phyloP scores from a whole-genome alignment of 2,329 filamentous ascomycete species.

The Nigrograna mackinnonii region DNA sequence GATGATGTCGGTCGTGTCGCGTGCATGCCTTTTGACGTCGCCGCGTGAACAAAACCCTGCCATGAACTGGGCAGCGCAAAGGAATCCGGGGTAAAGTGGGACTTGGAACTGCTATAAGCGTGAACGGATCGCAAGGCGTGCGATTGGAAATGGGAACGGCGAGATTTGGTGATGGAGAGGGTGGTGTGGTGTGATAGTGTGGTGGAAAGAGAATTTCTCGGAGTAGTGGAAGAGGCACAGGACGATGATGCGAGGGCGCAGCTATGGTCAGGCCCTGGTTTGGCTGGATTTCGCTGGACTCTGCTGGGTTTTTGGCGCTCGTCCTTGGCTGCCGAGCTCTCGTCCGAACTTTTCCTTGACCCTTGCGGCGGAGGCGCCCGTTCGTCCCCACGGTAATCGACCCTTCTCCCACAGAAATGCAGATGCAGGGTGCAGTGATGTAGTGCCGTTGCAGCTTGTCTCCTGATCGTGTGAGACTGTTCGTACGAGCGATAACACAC shows the following conservation, averaged over 20 bases:
- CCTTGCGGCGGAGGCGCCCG: background rate
- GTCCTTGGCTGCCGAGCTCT: background rate
- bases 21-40: constrained; percentile 40
- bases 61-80: constrained; percentile 11
- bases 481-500: too few species aligned
- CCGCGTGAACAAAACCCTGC: constrained; percentile 36
- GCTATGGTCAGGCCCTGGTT: too few species aligned
- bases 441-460: background rate
- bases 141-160: background rate
- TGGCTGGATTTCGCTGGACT: too few species aligned
- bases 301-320: constrained; percentile 11
- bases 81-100: constrained; percentile 7
- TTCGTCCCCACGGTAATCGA: background rate
- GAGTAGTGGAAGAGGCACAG: constrained; percentile 14
- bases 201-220: constrained; percentile 29
- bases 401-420: background rate
- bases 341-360: constrained; percentile 1
- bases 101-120: too few species aligned
- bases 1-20: constrained; percentile 33
- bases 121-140: background rate
- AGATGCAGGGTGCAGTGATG: too few species aligned
- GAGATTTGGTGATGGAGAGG: background rate
- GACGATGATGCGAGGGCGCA: constrained; percentile 25
- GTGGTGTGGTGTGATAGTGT: too few species aligned
- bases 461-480: too few species aligned